Percentiles rank a stretch among this genome's conserved stretches.
Conservation (phyloP, 2,329 filamentous ascomycete species). For the Cryphonectria japonica region DNA sequence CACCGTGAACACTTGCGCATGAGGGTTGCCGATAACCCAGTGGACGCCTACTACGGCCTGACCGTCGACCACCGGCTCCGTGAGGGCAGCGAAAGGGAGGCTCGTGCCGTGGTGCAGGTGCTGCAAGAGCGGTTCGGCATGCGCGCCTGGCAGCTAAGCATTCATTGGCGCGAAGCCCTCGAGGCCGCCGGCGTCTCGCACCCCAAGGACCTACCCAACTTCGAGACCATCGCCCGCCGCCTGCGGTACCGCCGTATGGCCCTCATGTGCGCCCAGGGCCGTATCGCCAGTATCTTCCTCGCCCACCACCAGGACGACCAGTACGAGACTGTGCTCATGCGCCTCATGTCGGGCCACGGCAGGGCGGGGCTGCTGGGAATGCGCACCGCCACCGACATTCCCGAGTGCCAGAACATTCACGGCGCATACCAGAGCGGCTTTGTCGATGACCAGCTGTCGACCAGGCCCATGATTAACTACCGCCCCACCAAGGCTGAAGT, state of each 20-base stretch:
- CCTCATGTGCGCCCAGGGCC: slow-evolving; percentile 53
- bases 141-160: slow-evolving; percentile 31
- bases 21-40: slow-evolving; percentile 51
- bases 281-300: slow-evolving; percentile 67
- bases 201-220: slow-evolving; percentile 57
- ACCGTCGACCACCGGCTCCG: slow-evolving; percentile 64
- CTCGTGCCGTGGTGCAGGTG: slow-evolving; percentile 47
- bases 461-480: slow-evolving; percentile 45
- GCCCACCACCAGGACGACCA: slow-evolving; percentile 92
- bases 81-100: slow-evolving; percentile 56
- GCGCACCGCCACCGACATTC: slow-evolving; percentile 67
- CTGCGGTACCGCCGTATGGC: slow-evolving; percentile 76
- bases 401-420: slow-evolving; percentile 78
- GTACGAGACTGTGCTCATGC: slow-evolving; percentile 85
- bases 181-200: slow-evolving; percentile 25
- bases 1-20: slow-evolving; percentile 40
- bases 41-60: slow-evolving; percentile 47
- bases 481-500: slow-evolving; percentile 34
- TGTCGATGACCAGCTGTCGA: slow-evolving; percentile 48
- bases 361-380: slow-evolving; percentile 77
- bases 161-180: slow-evolving; percentile 56
- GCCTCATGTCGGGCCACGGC: slow-evolving; percentile 69
- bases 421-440: slow-evolving; percentile 70
- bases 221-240: slow-evolving; percentile 77
- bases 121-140: slow-evolving; percentile 42